phyloP scores from a whole-genome alignment of 2,329 filamentous ascomycete species.

The Botrytis aclada region DNA sequence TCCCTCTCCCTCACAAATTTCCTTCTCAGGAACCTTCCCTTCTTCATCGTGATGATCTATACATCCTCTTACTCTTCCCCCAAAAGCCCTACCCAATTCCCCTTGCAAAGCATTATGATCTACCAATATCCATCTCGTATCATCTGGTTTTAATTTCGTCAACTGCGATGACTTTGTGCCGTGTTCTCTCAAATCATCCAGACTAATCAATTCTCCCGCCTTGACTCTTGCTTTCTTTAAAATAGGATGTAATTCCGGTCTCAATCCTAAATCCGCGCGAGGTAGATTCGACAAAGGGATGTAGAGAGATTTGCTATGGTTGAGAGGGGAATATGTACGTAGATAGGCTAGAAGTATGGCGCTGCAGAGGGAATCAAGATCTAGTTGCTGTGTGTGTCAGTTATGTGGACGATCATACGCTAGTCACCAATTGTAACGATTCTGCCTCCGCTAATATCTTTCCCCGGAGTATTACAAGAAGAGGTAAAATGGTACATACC shows the following conservation, averaged over 20 bases:
- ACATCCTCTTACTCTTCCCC: slow-evolving; percentile 55
- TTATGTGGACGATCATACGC: neutral
- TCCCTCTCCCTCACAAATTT: slow-evolving; percentile 43
- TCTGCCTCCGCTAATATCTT: neutral
- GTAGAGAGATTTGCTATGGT: slow-evolving; percentile 48
- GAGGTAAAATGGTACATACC: slow-evolving; percentile 43
- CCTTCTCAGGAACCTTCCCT: slow-evolving; percentile 46
- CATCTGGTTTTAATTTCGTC: slow-evolving; percentile 41
- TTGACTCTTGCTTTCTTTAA: slow-evolving; percentile 58
- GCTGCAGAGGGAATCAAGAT: slow-evolving; percentile 77
- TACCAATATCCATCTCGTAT: slow-evolving; percentile 69
- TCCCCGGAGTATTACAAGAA: neutral
- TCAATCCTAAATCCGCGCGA: slow-evolving; percentile 63
- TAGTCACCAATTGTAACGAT: neutral
- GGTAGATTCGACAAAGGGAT: slow-evolving; percentile 73
- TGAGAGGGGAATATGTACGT: slow-evolving; percentile 53
- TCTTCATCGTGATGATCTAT: slow-evolving; percentile 83
- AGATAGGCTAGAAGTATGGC: slow-evolving; percentile 73
- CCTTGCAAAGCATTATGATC: slow-evolving; percentile 77
- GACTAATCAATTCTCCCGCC: slow-evolving; percentile 61
- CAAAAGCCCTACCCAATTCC: slow-evolving; percentile 52
- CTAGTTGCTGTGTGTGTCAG: slow-evolving; percentile 42
- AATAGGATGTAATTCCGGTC: slow-evolving; percentile 68
- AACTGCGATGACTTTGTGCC: slow-evolving; percentile 36
- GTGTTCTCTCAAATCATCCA: slow-evolving; percentile 57